Base-by-base conservation (phyloP, 768 basidiomycete genomes). In the Boletus fagicola region DNA sequence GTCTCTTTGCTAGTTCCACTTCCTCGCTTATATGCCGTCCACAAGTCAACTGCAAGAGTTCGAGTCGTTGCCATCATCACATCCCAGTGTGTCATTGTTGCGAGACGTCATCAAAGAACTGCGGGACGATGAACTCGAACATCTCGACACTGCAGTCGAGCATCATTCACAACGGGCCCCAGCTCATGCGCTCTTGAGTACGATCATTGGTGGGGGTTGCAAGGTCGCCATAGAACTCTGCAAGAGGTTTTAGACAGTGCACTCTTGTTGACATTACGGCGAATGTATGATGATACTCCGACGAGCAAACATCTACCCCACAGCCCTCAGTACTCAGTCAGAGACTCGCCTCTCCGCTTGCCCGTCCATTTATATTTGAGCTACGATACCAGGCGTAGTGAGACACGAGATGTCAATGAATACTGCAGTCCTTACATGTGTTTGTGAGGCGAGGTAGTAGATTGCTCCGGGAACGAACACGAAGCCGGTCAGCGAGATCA, bases 101-200 rank as follows among this genome's bases (percentile, higher is more conserved):
- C 82, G 78, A 60, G 78, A 84, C 5, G 80, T 95, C 46, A 82
- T 95, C 49, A 76, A 74, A 50, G 95, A 97, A 70, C 89, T 98
- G 68, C 78, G 94, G 61, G 94, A 98, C 72, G 95, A 98, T 65
- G 95, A 98, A 67, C 80, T 98, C 18, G 94, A 94, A 67, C 95
- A 98, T 71, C 78, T 98, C 55, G 90, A 97, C 64, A 90, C 87
- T 33, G 95, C 95, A 3, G 88, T 98, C 8, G 86, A 87, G 54
- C 82, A 97, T 65, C 80, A 89, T 67, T 87, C 92, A 26, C 95
- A 97, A 71, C 82, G 87, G 50, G 94, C 94, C 22, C 94, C 95
- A 2, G 94, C 88, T 42, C 94, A 98, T 72, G 92, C 93, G 1
- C 75, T 98, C 43, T 74, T 98, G 55, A 94, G 92, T 64, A 88